These are phyloP conservation scores for Globisporangium okanoganense DNA, from an alignment of 352 stramenopile species.

Conservation along the genomic window DNA sequence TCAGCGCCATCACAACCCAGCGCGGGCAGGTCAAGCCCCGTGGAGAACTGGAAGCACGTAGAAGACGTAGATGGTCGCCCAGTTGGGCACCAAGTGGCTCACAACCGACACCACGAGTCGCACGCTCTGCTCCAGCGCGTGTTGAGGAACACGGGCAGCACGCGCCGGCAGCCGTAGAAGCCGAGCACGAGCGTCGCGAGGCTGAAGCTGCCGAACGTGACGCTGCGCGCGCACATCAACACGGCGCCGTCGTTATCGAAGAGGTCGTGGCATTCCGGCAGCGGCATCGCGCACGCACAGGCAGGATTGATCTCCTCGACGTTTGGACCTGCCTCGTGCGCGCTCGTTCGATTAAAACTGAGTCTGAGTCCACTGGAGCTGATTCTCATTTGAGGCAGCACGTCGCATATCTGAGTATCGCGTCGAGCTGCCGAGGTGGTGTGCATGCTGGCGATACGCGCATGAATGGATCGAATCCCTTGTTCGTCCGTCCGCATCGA, in stretches of 20 bases:
- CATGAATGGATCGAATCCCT: neutral
- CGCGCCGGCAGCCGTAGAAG: conserved; percentile 40
- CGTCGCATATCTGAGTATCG: neutral
- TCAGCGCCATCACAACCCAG: conserved; percentile 25
- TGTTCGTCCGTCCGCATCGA: neutral
- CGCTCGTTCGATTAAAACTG: no score
- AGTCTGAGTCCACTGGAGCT: no score
- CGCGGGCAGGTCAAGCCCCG: conserved; percentile 50
- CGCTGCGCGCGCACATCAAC: conserved; percentile 56
- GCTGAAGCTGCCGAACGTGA: conserved; percentile 56
- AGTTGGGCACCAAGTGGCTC: conserved; percentile 60
- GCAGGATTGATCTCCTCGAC: neutral
- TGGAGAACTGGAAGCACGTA: conserved; percentile 66
- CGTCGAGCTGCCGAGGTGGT: no score
- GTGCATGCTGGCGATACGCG: neutral
- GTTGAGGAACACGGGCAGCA: conserved; percentile 53
- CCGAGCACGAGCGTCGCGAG: conserved; percentile 43
- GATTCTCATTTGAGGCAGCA: no score
- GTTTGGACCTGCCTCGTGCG: neutral
- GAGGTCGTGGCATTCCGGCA: conserved; percentile 52
- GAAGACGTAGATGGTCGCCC: conserved; percentile 69
- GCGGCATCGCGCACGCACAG: conserved; percentile 17
- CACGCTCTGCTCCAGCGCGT: conserved; percentile 53
- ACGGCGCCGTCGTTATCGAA: conserved; percentile 24
- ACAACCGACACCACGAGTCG: conserved; percentile 47